Base-by-base conservation (phyloP, 345 rosid genomes). In the Pistacia atlantica region DNA sequence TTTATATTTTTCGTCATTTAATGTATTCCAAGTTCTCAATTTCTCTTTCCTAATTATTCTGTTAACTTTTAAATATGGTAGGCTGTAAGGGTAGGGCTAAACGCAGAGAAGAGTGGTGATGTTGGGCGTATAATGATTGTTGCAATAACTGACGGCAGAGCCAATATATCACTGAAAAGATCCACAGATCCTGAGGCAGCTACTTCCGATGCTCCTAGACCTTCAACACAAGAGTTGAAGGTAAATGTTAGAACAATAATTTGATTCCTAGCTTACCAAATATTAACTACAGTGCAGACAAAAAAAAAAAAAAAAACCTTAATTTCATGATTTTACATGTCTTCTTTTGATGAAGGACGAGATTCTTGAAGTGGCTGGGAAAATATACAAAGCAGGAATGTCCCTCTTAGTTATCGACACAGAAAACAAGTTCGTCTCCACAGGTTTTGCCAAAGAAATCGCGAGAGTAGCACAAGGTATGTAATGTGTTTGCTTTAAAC, bases 381-480 rank as follows among this genome's bases (percentile, higher is more conserved):
- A 95, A 85, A 85, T 93, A 76, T 93, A 86, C 91, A 95, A 91
- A 79, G 85, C 98, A 0, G 96, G 99, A 67, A 93, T 93, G 97
- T 95, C 99, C 59, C 96, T 95, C 68, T 92, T 95, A 5, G 89
- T 95, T 20, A 95, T 93, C 2, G 99, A 95, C 88, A 96, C 99
- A 0, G 98, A 96, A 80, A 96, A 96, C 93, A 96, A 96, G 88
- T 96, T 96, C 73, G 98, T 93, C 59, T 96, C 98, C 58, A 96
- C 99, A 20, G 99, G 99, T 71, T 96, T 96, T 45, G 98, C 99
- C 3, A 93, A 96, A 66, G 99, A 96, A 88, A 90, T 96, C 1
- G 98, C 99, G 7, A 88, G 99, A 92, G 93, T 93, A 62, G 95
- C 99, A 71, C 98, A 96, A 93, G 99, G 99, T 93, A 12, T 9